phyloP scores from a whole-genome alignment of 2,329 filamentous ascomycete genomes.

The Microsporum canis region DNA sequence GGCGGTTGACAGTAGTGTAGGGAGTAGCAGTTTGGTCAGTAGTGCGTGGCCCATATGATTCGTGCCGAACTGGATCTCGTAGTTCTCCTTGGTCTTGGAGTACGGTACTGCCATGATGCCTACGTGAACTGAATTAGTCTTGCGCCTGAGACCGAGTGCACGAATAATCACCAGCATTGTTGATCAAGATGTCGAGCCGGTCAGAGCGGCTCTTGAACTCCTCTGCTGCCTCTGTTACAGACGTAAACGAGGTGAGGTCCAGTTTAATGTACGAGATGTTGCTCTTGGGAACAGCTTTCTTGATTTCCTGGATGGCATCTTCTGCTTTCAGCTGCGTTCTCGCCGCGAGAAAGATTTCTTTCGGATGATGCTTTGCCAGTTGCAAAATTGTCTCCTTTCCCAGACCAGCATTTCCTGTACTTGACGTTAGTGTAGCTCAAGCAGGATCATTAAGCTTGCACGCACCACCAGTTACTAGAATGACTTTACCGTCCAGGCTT shows the following conservation, averaged over 20 bases:
- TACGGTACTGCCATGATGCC: constrained; percentile 35
- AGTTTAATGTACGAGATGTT: constrained; percentile 36
- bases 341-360: constrained; percentile 45
- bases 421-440: background rate
- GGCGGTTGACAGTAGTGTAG: constrained; percentile 29
- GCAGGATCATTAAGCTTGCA: background rate
- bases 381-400: constrained; percentile 39
- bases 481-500: constrained; percentile 38
- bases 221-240: constrained; percentile 36
- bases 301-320: constrained; percentile 34
- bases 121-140: too few species aligned
- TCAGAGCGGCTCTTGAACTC: constrained; percentile 30
- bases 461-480: constrained; percentile 42
- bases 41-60: constrained; percentile 39
- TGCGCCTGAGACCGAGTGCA: too few species aligned
- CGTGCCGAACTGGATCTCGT: constrained; percentile 38
- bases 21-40: constrained; percentile 34
- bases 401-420: constrained; percentile 33
- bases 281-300: constrained; percentile 17
- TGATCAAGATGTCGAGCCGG: constrained; percentile 36
- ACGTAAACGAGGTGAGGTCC: constrained; percentile 42
- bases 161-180: constrained; percentile 30
- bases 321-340: constrained; percentile 36
- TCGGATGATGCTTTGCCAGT: constrained; percentile 40
- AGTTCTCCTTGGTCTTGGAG: constrained; percentile 29